Evolutionary conservation across 345 rosid genomes (phyloP).

Genomic region (Eutrema heterophyllum): DNA sequence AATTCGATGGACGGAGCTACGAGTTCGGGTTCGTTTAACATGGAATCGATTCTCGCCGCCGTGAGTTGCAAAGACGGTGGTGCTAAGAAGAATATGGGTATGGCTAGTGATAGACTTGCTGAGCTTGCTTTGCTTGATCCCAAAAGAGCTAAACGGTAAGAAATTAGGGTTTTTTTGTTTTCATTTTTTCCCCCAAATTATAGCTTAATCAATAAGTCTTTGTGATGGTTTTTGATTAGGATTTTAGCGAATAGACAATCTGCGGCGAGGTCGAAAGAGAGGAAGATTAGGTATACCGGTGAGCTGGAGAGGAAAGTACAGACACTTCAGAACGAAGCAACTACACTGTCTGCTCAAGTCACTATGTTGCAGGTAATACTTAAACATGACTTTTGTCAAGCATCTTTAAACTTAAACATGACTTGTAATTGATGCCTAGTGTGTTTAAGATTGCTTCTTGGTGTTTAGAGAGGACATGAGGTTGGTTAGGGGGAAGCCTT

Average conservation of each 20-base stretch:
- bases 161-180: neutral
- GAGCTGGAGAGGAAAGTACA: slow-evolving; percentile 98
- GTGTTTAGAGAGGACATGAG: neutral
- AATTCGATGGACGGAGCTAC: slow-evolving; percentile 78
- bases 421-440: neutral
- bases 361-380: slow-evolving; percentile 68
- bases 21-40: slow-evolving; percentile 46
- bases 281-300: slow-evolving; percentile 72
- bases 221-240: slow-evolving; percentile 31
- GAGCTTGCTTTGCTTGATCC: slow-evolving; percentile 94
- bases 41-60: slow-evolving; percentile 44
- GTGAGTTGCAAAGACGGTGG: slow-evolving; percentile 41
- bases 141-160: slow-evolving; percentile 88
- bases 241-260: slow-evolving; percentile 94
- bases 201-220: neutral
- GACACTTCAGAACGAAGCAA: slow-evolving; percentile 97
- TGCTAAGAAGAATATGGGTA: slow-evolving; percentile 74
- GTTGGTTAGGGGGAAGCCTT: neutral
- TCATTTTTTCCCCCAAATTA: neutral
- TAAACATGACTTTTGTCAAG: neutral
- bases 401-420: too few relatives aligned
- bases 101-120: slow-evolving; percentile 60
- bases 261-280: slow-evolving; percentile 93
- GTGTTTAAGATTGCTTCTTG: neutral
- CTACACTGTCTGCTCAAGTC: slow-evolving; percentile 95